Conservation (phyloP, 768 basidiomycete species). For the Candolleomyces eurysporus region DNA sequence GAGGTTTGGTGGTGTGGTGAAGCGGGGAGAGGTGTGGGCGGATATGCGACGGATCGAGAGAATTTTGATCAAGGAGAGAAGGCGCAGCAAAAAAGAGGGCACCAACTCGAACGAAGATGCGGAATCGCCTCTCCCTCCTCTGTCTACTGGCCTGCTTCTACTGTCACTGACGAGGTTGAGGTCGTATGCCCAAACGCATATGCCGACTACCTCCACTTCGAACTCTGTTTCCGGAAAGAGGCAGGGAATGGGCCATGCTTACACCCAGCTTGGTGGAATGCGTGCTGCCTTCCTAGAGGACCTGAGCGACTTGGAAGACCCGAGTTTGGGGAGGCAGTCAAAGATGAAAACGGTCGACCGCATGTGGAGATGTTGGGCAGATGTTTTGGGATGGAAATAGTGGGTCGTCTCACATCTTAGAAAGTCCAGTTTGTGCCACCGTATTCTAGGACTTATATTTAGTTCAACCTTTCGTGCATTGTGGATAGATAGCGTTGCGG, state of each 20-base stretch:
- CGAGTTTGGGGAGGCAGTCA: conserved; percentile 60
- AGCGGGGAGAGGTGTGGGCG: conserved; percentile 8
- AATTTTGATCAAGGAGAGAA: not conserved
- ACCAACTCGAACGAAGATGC: conserved; percentile 4
- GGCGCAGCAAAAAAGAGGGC: not conserved
- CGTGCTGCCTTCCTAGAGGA: conserved; percentile 84
- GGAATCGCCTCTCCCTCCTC: conserved; percentile 36
- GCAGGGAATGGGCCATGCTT: not conserved
- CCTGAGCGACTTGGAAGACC: conserved; percentile 77
- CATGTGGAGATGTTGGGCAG: conserved; percentile 90
- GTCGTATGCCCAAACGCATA: conserved; percentile 53
- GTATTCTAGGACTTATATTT: too few relatives aligned
- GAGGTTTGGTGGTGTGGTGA: not conserved
- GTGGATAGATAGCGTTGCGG: too few relatives aligned
- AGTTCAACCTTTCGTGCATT: too few relatives aligned
- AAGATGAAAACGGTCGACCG: conserved; percentile 77
- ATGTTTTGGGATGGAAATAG: conserved; percentile 56
- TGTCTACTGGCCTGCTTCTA: conserved; percentile 72
- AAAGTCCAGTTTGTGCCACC: too few relatives aligned
- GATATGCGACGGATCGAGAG: conserved; percentile 9
- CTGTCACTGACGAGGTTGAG: conserved; percentile 69
- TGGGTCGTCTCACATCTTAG: too few relatives aligned
- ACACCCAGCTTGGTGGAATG: conserved; percentile 28
- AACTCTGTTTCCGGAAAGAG: not conserved
- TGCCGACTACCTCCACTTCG: conserved; percentile 51